Conservation (phyloP, 345 rosid genomes). For the Eucalyptus camaldulensis region DNA sequence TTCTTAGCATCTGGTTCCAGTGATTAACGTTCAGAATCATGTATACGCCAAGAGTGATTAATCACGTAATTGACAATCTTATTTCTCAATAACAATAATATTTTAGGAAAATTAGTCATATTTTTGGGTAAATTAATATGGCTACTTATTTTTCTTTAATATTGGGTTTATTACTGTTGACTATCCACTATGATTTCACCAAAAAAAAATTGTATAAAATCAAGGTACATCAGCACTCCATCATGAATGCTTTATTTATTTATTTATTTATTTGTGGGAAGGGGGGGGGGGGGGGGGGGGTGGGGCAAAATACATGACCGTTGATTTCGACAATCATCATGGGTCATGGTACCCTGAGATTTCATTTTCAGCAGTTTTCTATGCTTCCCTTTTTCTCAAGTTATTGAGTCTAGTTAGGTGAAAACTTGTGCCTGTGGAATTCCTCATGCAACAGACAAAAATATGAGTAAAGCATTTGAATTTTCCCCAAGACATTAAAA, state of each 20-base stretch:
- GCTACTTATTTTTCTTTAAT: background rate
- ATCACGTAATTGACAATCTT: background rate
- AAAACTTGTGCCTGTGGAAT: background rate
- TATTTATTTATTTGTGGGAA: fast-evolving
- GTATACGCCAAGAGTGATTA: background rate
- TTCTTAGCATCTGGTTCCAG: background rate
- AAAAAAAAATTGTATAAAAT: background rate
- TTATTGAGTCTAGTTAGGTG: background rate
- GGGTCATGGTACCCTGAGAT: background rate
- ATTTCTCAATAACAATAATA: background rate
- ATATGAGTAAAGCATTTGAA: background rate
- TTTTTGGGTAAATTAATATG: background rate
- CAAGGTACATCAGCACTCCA: background rate
- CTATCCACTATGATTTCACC: background rate
- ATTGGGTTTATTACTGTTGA: background rate
- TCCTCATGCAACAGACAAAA: background rate
- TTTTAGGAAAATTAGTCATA: background rate
- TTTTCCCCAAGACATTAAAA: background rate
- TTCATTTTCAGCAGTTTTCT: background rate
- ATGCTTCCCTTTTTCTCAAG: background rate
- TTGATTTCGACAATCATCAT: background rate
- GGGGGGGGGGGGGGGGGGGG: fast-evolving
- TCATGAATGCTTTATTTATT: background rate
- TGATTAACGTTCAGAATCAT: background rate
- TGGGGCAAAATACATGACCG: background rate